These are phyloP conservation scores for Daedalea quercina DNA, from an alignment of 768 basidiomycete genomes.

Conservation along the genomic window DNA sequence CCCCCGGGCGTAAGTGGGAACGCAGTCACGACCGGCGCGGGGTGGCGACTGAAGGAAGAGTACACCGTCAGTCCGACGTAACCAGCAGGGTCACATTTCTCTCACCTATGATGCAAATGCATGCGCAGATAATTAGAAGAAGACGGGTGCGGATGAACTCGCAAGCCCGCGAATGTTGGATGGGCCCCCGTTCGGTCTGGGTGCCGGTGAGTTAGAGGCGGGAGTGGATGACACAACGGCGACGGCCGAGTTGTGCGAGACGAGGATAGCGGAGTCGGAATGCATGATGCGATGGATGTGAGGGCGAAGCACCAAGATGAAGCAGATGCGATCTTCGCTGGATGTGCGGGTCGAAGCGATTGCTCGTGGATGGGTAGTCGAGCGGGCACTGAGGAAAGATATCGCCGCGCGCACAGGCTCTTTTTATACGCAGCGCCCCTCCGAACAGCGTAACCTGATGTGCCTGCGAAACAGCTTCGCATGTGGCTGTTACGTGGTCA, in stretches of 20 bases:
- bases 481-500: not conserved
- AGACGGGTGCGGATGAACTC: conserved; percentile 14
- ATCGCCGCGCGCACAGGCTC: not conserved
- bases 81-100: too few species aligned
- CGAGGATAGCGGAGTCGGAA: not conserved
- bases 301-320: not conserved
- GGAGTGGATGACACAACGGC: conserved; percentile 5
- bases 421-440: not conserved
- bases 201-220: not conserved
- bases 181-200: conserved; percentile 1
- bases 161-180: conserved; percentile 13
- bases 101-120: not conserved
- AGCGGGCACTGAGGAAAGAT: not conserved
- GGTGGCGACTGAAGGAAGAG: too few species aligned
- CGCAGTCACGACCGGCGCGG: too few species aligned
- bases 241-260: conserved; percentile 4
- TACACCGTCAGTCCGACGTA: too few species aligned
- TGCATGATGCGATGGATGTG: conserved; percentile 5
- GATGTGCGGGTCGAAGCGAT: not conserved
- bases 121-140: conserved; percentile 10
- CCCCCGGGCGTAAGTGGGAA: too few species aligned
- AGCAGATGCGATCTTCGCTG: not conserved
- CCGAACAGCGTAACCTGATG: not conserved
- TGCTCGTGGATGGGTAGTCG: not conserved
- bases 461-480: not conserved